Base-by-base conservation (phyloP, 2,329 filamentous ascomycete genomes). In the Metarhizium guizhouense region DNA sequence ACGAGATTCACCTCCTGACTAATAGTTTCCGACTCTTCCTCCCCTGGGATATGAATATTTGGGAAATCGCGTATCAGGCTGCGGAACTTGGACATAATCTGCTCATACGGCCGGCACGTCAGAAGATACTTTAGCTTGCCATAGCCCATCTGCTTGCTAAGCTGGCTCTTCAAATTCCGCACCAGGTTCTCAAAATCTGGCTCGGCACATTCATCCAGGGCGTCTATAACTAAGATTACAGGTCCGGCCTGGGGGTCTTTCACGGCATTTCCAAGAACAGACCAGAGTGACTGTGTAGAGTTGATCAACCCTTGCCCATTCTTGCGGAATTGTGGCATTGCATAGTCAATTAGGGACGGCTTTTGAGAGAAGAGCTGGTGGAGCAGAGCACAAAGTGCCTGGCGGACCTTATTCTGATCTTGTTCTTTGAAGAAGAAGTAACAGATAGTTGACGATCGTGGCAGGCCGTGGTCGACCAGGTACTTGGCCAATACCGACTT, bases 11-110 rank as follows among this genome's bases (percentile, higher is more conserved):
- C 64, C 54, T 74, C 72, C 29, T 63, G 49, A 34, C 65, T 64
- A 20, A 74, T 74, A 52, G n/a, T n/a, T 29, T 69, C 65, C 3
- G 67, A 71, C 8, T 72, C 59, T 20, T 69, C 64, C 29, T 74
- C 71, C 36, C 70, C 72, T 32, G 61, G 63, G 55, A 74, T 68
- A 11, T 54, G 67, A 50, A 73, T 67, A 30, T 62, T 57, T 7
- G 67, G 65, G 36, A 69, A 67, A 0, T 11, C 32, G 0, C 59
- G 13, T 0, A 59, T 48, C 0, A 70, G 50, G 7, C 8, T 34
- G 2, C 53, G 25, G 20, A 73, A 70, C 32, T 61, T 32, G 0
- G 47, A 55, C 18, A 66, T 36, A 25, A 72, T 68, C 1, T 65
- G 51, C 0, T 64, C 47, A 57, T 72, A 70, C 4, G 70, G 70